Conservation (phyloP, 1,139 yeast species). For the Yamadazyma triangularis region DNA sequence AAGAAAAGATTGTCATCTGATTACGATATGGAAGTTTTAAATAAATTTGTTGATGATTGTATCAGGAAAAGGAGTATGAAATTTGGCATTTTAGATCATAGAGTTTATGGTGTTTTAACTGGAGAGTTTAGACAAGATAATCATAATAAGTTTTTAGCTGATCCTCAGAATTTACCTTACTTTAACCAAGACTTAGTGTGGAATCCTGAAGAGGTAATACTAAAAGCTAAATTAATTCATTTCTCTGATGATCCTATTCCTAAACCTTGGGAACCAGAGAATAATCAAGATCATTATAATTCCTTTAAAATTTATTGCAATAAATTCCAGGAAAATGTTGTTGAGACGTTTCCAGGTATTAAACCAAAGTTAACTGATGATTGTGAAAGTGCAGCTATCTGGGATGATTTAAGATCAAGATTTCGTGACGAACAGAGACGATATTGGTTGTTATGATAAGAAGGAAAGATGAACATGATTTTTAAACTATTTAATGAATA, state of each 20-base stretch:
- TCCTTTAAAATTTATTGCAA: constrained; percentile 23
- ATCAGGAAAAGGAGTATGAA: constrained; percentile 3
- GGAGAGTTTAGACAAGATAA: constrained; percentile 41
- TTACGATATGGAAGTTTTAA: constrained; percentile 50
- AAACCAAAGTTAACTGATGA: constrained; percentile 28
- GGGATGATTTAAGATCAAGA: constrained; percentile 30
- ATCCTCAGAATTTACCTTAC: constrained; percentile 32
- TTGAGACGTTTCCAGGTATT: constrained; percentile 18
- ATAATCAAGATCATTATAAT: constrained; percentile 20
- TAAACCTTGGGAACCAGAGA: constrained; percentile 39
- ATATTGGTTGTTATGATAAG: too few relatives aligned
- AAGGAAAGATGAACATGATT: too few relatives aligned
- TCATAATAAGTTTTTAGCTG: constrained; percentile 22
- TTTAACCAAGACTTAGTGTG: constrained; percentile 20
- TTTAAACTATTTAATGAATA: too few relatives aligned
- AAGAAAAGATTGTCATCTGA: constrained; percentile 14
- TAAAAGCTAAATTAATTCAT: constrained; percentile 28
- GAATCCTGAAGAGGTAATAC: constrained; percentile 20
- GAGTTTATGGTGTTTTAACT: constrained; percentile 42
- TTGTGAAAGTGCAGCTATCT: constrained; percentile 28
- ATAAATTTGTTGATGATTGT: constrained; percentile 19
- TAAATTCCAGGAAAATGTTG: constrained; percentile 12
- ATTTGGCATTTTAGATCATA: constrained; percentile 41
- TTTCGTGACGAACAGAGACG: too few relatives aligned
- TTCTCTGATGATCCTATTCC: constrained; percentile 46